phyloP scores from a whole-genome alignment of 2,329 filamentous ascomycete species.

The Sclerotinia spermophila region DNA sequence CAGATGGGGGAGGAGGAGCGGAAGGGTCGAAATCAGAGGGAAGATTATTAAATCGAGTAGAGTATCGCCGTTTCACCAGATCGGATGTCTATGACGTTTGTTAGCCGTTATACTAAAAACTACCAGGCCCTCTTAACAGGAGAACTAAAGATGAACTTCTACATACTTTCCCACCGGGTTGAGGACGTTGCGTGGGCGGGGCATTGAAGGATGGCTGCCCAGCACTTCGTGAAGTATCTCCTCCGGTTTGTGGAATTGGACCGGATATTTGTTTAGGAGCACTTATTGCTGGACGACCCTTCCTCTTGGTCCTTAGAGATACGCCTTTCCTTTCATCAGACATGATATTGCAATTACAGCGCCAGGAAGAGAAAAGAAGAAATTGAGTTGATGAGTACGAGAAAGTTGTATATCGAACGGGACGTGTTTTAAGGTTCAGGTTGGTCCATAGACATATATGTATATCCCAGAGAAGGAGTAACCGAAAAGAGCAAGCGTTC shows the following conservation, averaged over 20 bases:
- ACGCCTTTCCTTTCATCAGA: slow-evolving; percentile 57
- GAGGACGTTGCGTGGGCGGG: slow-evolving; percentile 47
- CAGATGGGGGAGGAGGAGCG: slow-evolving; percentile 64
- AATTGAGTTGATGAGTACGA: background rate
- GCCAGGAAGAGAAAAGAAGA: background rate
- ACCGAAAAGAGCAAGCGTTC: slow-evolving; percentile 9
- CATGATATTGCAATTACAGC: slow-evolving; percentile 41
- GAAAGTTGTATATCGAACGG: background rate
- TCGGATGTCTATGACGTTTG: slow-evolving; percentile 55
- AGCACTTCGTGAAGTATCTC: slow-evolving; percentile 39
- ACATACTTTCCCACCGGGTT: slow-evolving; percentile 54
- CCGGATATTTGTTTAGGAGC: slow-evolving; percentile 60
- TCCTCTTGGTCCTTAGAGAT: slow-evolving; percentile 61
- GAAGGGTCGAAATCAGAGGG: slow-evolving; percentile 66
- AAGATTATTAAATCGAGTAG: slow-evolving; percentile 80
- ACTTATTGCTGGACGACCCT: slow-evolving; percentile 58
- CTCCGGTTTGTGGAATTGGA: slow-evolving; percentile 53
- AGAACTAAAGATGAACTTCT: background rate
- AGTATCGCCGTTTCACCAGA: slow-evolving; percentile 91
- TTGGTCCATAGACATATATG: background rate
- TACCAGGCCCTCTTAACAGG: background rate
- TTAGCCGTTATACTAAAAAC: slow-evolving; percentile 17
- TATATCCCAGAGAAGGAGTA: slow-evolving; percentile 2
- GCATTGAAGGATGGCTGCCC: slow-evolving; percentile 36
- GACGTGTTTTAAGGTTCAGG: slow-evolving; percentile 4